Evolutionary conservation across 352 stramenopile species (phyloP), one percentile per base, ranked within the genome.

Genomic region (Phytophthora europaea): DNA sequence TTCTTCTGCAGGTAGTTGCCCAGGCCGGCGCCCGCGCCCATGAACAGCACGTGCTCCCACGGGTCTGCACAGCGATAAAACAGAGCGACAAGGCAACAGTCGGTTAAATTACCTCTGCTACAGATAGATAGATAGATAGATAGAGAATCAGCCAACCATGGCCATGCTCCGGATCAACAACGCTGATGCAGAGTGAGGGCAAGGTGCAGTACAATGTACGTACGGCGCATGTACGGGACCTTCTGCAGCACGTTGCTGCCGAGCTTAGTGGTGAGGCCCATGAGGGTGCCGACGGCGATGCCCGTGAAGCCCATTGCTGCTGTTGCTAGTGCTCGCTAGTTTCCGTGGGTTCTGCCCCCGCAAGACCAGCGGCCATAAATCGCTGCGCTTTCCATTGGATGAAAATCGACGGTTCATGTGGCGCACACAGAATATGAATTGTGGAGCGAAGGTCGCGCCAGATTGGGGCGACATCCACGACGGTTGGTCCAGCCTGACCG

Each of bases 211-310:
- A 31, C 28, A 31, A 31, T 31, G 28, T 31, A 92, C 88, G 71
- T 91, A 95, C 88, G 87, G 31, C 88, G 83, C 87, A 93, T 94
- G 67, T 90, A 88, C 48, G 89, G 87, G 48, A 94, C 81, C 73
- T 95, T 95, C 79, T 92, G 86, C 65, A 95, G 80, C 55, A 83
- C 79, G 72, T 95, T 95, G 76, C 84, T 93, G 70, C 87, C 85
- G 53, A 95, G 60, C 76, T 95, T 95, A 68, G 89, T 95, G 70
- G 87, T 88, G 66, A 95, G 76, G 58, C 89, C 89, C 61, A 95
- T 73, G 61, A 92, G n/a, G 50, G 87, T 84, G 76, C 89, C 89
- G 62, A 90, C 73, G 48, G 83, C 71, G 64, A 89, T 80, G 59
- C 89, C 89, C 50, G 83, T 85, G 67, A 95, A 81, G 65, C 85